These are phyloP conservation scores for Myrmaecium sp. DNA, from an alignment of 2,329 filamentous ascomycete species.

Conservation along the genomic window DNA sequence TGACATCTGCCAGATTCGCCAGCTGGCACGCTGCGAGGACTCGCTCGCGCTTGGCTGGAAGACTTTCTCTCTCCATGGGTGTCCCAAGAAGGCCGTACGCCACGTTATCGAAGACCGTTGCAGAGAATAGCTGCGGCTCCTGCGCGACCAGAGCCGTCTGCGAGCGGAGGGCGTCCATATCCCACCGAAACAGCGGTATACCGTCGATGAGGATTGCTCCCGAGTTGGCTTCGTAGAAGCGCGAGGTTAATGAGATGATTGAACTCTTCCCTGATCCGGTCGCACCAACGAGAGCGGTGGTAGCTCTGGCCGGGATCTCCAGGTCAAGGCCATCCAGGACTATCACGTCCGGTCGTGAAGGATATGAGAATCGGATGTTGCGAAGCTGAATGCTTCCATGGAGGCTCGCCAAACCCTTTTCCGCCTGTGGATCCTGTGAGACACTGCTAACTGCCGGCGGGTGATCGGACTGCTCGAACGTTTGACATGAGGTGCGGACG, in stretches of 20 bases:
- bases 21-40: too few relatives aligned
- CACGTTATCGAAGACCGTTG: slow-evolving; percentile 51
- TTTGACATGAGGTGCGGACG: too few relatives aligned
- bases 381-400: slow-evolving; percentile 36
- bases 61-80: too few relatives aligned
- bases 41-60: slow-evolving; percentile 1
- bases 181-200: slow-evolving; percentile 32
- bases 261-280: slow-evolving; percentile 23
- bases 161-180: slow-evolving; percentile 52
- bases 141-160: slow-evolving; percentile 74
- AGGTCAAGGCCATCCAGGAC: slow-evolving; percentile 20
- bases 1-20: slow-evolving; percentile 10
- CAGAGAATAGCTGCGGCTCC: slow-evolving; percentile 80
- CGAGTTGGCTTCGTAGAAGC: slow-evolving; percentile 79
- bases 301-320: slow-evolving; percentile 22
- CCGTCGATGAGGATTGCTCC: slow-evolving; percentile 73
- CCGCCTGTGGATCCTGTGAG: too few relatives aligned
- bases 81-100: background rate
- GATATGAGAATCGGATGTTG: slow-evolving; percentile 57
- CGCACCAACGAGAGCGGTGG: slow-evolving; percentile 27
- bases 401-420: slow-evolving; percentile 23
- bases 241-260: slow-evolving; percentile 23
- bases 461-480: slow-evolving; percentile 11
- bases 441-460: too few relatives aligned
- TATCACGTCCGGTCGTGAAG: slow-evolving; percentile 23